Conservation (phyloP, 1,139 yeast genomes). For the Suhomyces wounanorum region DNA sequence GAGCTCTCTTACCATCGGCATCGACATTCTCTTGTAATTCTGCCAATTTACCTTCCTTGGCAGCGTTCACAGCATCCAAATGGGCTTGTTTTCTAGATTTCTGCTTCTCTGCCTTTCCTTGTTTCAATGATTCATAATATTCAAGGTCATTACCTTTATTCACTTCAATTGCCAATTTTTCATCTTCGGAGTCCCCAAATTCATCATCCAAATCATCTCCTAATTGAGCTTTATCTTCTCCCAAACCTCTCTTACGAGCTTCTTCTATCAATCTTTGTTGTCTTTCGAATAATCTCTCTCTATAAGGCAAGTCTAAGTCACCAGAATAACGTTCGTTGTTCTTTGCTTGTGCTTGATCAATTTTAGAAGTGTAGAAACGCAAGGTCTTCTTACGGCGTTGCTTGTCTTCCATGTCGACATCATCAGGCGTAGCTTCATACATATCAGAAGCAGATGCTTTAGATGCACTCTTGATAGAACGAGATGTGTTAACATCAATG, state of each 20-base stretch:
- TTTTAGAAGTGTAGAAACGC: constrained; percentile 95
- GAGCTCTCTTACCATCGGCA: constrained; percentile 88
- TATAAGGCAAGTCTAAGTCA: constrained; percentile 90
- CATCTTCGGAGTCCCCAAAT: constrained; percentile 53
- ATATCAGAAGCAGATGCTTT: constrained; percentile 47
- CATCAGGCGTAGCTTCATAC: constrained; percentile 67
- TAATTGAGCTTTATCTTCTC: constrained; percentile 44
- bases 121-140: constrained; percentile 55
- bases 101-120: constrained; percentile 50
- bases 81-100: constrained; percentile 65
- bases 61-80: constrained; percentile 71
- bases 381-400: constrained; percentile 77
- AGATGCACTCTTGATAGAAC: constrained; percentile 42
- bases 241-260: constrained; percentile 81
- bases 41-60: constrained; percentile 79
- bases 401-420: constrained; percentile 83
- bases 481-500: constrained; percentile 53
- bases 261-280: constrained; percentile 85
- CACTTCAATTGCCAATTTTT: constrained; percentile 38
- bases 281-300: constrained; percentile 84
- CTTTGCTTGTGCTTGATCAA: constrained; percentile 75
- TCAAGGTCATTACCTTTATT: constrained; percentile 46
- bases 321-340: constrained; percentile 66
- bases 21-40: constrained; percentile 69
- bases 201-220: constrained; percentile 55